These are phyloP conservation scores for Trichoderma sp. DNA, from an alignment of 2,329 filamentous ascomycete genomes.

Conservation along the genomic window DNA sequence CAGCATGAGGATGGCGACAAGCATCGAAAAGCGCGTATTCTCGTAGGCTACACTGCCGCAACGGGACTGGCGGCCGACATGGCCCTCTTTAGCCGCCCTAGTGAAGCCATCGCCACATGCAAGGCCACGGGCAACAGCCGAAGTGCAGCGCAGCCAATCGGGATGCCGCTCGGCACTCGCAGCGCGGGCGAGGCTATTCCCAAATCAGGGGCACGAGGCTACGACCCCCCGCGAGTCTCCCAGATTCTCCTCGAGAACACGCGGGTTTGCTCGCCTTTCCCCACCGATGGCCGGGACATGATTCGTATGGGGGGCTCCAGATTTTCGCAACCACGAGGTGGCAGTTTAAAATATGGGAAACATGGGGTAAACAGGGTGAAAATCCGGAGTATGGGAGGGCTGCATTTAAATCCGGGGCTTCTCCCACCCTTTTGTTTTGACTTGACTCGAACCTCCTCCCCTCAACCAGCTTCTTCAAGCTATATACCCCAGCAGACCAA, in stretches of 20 bases:
- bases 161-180: background rate
- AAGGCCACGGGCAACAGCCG: constrained; percentile 5
- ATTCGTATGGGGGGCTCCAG: constrained; percentile 12
- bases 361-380: constrained; percentile 16
- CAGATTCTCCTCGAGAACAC: constrained; percentile 5
- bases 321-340: constrained; percentile 5
- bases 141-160: constrained; percentile 1
- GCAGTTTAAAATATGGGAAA: constrained; percentile 18
- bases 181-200: background rate
- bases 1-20: background rate
- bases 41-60: constrained; percentile 5
- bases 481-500: background rate
- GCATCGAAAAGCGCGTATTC: background rate
- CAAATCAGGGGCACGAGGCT: constrained; percentile 20
- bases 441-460: background rate
- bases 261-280: background rate
- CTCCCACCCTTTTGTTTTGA: background rate
- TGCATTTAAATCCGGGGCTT: constrained; percentile 17
- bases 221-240: constrained; percentile 3
- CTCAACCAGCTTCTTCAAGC: background rate
- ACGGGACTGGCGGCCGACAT: background rate
- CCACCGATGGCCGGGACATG: constrained; percentile 10
- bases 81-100: background rate
- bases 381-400: constrained; percentile 2
- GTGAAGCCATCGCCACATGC: background rate